phyloP scores from a whole-genome alignment of 768 basidiomycete species.

The Lentinula sp. region DNA sequence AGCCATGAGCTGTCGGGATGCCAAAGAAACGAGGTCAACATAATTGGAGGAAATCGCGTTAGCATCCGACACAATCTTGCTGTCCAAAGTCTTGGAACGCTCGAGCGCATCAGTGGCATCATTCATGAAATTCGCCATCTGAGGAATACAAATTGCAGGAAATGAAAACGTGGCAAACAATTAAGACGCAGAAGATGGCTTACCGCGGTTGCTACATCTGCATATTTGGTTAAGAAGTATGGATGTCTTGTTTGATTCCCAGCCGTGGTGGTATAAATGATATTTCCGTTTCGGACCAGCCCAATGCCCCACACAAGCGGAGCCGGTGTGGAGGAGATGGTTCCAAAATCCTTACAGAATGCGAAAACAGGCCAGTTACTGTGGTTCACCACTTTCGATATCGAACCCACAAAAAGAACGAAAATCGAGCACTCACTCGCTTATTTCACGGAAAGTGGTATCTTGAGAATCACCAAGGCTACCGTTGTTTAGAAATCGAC shows the following conservation, averaged over 20 bases:
- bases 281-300: not conserved
- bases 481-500: slow-evolving; percentile 33
- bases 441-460: slow-evolving; percentile 31
- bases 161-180: not conserved
- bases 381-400: slow-evolving; percentile 9
- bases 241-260: slow-evolving; percentile 2
- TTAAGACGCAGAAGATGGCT: not conserved
- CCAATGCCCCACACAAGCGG: slow-evolving; percentile 8
- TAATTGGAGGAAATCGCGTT: slow-evolving; percentile 31
- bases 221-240: slow-evolving; percentile 5
- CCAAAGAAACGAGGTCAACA: slow-evolving; percentile 33
- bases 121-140: slow-evolving; percentile 8
- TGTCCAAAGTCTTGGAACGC: slow-evolving; percentile 33
- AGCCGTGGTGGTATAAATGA: not conserved
- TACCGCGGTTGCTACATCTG: slow-evolving; percentile 4
- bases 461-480: slow-evolving; percentile 29
- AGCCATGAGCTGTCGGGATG: slow-evolving; percentile 38
- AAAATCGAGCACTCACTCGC: slow-evolving; percentile 3
- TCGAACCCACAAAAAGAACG: not conserved
- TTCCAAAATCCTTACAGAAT: slow-evolving; percentile 34
- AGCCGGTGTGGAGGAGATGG: slow-evolving; percentile 12
- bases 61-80: slow-evolving; percentile 29
- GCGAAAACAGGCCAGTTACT: slow-evolving; percentile 38
- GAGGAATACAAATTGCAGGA: not conserved
- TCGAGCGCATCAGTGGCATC: slow-evolving; percentile 31